Conservation (phyloP, 2,329 filamentous ascomycete species). For the Hypoxylon sp. region DNA sequence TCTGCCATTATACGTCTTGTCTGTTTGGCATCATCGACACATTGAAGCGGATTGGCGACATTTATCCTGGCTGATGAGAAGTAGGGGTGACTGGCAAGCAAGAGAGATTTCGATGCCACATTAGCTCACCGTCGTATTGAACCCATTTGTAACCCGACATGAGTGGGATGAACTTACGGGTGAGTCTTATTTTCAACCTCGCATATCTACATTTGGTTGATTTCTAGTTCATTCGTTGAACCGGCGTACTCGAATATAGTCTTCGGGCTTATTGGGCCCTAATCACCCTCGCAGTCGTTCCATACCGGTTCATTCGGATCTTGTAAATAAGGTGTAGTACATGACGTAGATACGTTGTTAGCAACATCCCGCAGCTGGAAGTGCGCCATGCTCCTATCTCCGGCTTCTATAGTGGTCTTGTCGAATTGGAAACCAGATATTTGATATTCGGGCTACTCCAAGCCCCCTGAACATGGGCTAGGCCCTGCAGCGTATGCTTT, state of each 20-base stretch:
- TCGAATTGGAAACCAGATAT: slow-evolving; percentile 41
- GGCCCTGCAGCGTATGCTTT: slow-evolving; percentile 5
- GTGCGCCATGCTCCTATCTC: slow-evolving; percentile 32
- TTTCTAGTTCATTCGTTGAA: slow-evolving; percentile 25
- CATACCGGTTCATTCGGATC: slow-evolving; percentile 34
- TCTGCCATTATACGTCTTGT: slow-evolving; percentile 34
- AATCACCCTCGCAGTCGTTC: slow-evolving; percentile 35
- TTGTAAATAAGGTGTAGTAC: slow-evolving; percentile 44
- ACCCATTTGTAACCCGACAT: neutral
- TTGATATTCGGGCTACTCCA: slow-evolving; percentile 34
- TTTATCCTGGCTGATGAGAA: slow-evolving; percentile 35
- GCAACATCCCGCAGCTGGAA: slow-evolving; percentile 37
- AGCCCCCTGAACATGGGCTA: slow-evolving; percentile 33
- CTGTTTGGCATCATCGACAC: slow-evolving; percentile 32
- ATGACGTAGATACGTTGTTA: slow-evolving; percentile 33
- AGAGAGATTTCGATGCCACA: neutral
- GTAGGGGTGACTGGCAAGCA: slow-evolving; percentile 26
- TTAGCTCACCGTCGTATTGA: slow-evolving; percentile 8
- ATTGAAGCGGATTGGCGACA: slow-evolving; percentile 26
- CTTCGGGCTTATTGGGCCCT: slow-evolving; percentile 22
- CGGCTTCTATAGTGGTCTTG: slow-evolving; percentile 26
- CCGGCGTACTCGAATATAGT: slow-evolving; percentile 38
- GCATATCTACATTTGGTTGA: slow-evolving; percentile 43
- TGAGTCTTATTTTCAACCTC: slow-evolving; percentile 41
- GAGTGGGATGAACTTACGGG: slow-evolving; percentile 33